Percentiles rank a stretch among this genome's conserved stretches.
These are phyloP conservation scores for Plasmodium gonderi DNA, from an alignment of 169 alveolate genomes.

Conservation along the genomic window DNA sequence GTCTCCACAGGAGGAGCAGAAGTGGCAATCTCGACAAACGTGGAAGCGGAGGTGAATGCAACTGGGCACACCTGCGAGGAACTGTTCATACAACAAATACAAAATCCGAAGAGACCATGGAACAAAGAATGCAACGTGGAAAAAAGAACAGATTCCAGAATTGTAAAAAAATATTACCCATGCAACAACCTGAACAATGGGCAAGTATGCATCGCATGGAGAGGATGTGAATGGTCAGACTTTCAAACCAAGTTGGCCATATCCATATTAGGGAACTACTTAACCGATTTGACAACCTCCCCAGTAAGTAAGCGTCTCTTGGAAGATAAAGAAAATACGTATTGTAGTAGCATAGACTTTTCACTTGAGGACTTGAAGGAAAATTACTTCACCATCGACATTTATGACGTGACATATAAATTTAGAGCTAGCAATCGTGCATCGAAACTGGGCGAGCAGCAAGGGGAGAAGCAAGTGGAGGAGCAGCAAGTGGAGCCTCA, in stretches of 20 bases:
- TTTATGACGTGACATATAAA: constrained; percentile 77
- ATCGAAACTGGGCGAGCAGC: not conserved
- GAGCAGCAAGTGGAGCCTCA: not conserved
- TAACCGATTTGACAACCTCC: constrained; percentile 78
- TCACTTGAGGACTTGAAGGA: constrained; percentile 75
- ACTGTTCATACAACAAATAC: constrained; percentile 21
- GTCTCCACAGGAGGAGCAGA: too few relatives aligned
- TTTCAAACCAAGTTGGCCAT: constrained; percentile 75
- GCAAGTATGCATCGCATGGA: constrained; percentile 79
- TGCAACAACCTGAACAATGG: constrained; percentile 82
- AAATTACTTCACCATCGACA: constrained; percentile 61
- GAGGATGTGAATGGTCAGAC: constrained; percentile 82
- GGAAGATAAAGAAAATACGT: constrained; percentile 79
- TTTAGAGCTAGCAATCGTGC: not conserved
- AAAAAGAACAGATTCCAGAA: constrained; percentile 25
- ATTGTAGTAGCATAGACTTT: constrained; percentile 79
- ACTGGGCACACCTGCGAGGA: not conserved
- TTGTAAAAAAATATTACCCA: constrained; percentile 76
- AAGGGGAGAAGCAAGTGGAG: not conserved
- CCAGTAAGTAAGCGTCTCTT: constrained; percentile 78
- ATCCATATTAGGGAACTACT: constrained; percentile 79
- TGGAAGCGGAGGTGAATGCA: not conserved
- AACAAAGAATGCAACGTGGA: constrained; percentile 66
- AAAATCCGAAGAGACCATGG: constrained; percentile 65
- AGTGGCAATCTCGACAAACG: too few relatives aligned